phyloP scores from a whole-genome alignment of 306 rosid genomes.

The Rosa multiflora region DNA sequence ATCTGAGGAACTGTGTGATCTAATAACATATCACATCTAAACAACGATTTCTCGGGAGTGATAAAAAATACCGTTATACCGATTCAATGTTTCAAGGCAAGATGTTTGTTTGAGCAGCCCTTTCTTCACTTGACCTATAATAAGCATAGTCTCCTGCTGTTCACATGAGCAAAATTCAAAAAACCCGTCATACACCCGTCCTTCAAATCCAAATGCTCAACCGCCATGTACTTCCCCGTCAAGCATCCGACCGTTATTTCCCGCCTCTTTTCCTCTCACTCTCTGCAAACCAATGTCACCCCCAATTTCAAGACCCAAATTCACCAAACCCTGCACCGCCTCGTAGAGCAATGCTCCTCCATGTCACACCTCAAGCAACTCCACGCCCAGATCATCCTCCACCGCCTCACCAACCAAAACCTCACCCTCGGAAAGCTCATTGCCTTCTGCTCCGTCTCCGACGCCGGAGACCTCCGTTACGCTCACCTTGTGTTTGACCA shows the following conservation, averaged over 20 bases:
- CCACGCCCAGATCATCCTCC: constrained; percentile 69
- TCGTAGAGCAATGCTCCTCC: constrained; percentile 54
- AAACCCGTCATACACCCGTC: not conserved
- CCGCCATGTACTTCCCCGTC: constrained; percentile 30
- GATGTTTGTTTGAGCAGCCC: too few species aligned
- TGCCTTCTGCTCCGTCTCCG: constrained; percentile 39
- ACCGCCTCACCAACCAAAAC: constrained; percentile 36
- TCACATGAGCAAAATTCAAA: not conserved
- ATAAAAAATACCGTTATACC: too few species aligned
- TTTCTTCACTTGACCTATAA: too few species aligned
- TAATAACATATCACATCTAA: too few species aligned
- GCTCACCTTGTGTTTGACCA: constrained; percentile 53
- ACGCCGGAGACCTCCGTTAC: constrained; percentile 41
- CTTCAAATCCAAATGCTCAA: constrained; percentile 18
- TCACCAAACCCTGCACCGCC: constrained; percentile 56
- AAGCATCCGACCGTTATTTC: constrained; percentile 41
- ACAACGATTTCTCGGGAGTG: too few species aligned
- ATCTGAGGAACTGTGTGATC: too few species aligned
- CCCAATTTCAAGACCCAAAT: constrained; percentile 42
- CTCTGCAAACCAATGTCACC: constrained; percentile 5
- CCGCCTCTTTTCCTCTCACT: constrained; percentile 32
- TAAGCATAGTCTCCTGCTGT: too few species aligned
- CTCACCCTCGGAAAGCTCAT: constrained; percentile 52
- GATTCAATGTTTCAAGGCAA: too few species aligned
- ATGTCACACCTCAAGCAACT: constrained; percentile 50